Base-by-base conservation (phyloP, 208 protist genomes). In the Leptomonas seymouri region DNA sequence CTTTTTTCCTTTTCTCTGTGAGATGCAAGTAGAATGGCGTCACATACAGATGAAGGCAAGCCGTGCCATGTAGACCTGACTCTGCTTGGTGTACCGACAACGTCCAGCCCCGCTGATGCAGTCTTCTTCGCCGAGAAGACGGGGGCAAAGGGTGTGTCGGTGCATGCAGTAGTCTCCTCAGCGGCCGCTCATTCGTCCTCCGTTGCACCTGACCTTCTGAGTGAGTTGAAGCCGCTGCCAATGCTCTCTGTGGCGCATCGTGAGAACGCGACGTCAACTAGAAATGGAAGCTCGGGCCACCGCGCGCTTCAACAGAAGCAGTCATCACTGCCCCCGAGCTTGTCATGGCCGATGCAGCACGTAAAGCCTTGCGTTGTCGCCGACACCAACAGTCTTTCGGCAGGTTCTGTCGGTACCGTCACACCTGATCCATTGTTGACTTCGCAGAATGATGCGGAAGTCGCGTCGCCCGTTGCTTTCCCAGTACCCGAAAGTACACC, bases 21-120 rank as follows among this genome's bases (percentile, higher is more conserved):
- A 60, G n/a, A 60, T 60, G 55, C 31, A 31, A 5, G 9, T 11
- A 48, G 45, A 44, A 60, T 60, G 55, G 36, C 36, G 23, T 45
- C 36, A 1, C 16, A 45, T 45, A 11, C 23, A 11, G n/a, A 60
- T 2, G 6, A 31, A 30, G 51, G 25, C 21, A 50, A 11, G 15
- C 21, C n/a, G 21, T 15, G 57, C 49, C 5, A 51, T 27, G 2
- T 63, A 18, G 57, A 63, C 51, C 11, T 16, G 2, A 25, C 18
- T 39, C 41, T 8, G 3, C 0, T 4, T 34, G 14, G 16, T 45
- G 44, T 15, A n/a, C 23, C 31, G 27, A 23, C 42, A 14, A 60
- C 55, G 36, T n/a, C 36, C 0, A 4, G 16, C 2, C 9, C 36
- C 0, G 36, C 55, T 0, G 23, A 48, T 30, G 36, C 44, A 15